phyloP scores from a whole-genome alignment of 768 basidiomycete species.

The Suillus bovinus region DNA sequence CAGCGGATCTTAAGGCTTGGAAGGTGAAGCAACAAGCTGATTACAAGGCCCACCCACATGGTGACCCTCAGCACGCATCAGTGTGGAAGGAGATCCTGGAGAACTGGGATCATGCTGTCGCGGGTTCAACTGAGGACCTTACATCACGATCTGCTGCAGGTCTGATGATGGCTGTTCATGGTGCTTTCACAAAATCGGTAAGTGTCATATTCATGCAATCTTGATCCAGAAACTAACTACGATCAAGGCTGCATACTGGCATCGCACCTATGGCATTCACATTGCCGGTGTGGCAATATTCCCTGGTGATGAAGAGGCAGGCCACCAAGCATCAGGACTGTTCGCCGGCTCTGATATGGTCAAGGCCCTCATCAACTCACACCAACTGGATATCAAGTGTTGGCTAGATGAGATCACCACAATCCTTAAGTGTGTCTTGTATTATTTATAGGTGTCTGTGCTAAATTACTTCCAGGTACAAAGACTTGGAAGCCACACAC shows the following conservation, averaged over 20 bases:
- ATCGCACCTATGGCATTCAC: conserved; percentile 1
- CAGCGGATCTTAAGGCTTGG: background rate
- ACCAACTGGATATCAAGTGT: background rate
- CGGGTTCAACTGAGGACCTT: background rate
- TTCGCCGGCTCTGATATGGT: background rate
- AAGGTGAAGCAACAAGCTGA: background rate
- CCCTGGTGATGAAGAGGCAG: background rate
- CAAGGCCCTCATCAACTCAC: background rate
- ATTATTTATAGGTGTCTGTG: background rate
- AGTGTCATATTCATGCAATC: background rate
- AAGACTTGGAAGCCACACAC: background rate
- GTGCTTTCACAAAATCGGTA: background rate
- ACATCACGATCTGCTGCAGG: background rate
- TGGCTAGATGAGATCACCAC: background rate
- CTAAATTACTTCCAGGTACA: conserved; percentile 1
- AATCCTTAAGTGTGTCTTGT: background rate
- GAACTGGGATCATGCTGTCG: background rate
- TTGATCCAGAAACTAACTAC: background rate
- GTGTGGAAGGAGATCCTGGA: conserved; percentile 1
- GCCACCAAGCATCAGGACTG: background rate
- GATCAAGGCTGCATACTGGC: background rate
- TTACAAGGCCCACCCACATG: background rate
- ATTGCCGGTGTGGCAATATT: background rate
- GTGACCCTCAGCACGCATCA: background rate
- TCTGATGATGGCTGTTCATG: background rate